Evolutionary conservation across 345 rosid species (phyloP), one percentile per base, ranked within the genome.

Genomic region (Euclidium syriacum): DNA sequence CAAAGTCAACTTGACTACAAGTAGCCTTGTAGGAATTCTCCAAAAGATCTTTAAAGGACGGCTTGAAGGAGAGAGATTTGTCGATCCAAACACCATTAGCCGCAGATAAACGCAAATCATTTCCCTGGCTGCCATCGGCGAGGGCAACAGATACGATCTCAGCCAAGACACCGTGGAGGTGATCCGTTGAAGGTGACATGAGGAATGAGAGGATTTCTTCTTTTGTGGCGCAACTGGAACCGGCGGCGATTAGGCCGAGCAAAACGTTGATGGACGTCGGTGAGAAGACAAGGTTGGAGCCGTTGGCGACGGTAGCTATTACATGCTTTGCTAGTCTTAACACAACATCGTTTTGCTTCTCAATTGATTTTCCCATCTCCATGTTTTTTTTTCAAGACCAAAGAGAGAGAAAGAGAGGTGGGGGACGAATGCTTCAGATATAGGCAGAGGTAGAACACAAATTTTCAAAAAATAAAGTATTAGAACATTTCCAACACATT

Each of bases 71-170:
- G 18, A 85, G 63, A 7, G 78, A 78, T 24, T 58, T 40, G 17
- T 86, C 82, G 3, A 84, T 32, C 94, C 91, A 86, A n/a, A 83
- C 74, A 5, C 94, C 81, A 5, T 79, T 81, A n/a, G 78, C 84
- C 8, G 67, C 47, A 0, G 85, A 73, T 65, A 86, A 54, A 10
- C 63, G 67, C 23, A 84, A 83, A 17, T 87, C 88, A 27, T 85
- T 86, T 2, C 25, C 17, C 35, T 80, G 43, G 23, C 79, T 75
- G 4, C 85, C 87, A 16, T 86, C 81, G 18, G 84, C 71, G 18
- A 82, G 65, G 19, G 80, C 61, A 7, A 78, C 61, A 7, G 79
- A 36, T 19, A 81, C 69, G 48, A 84, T 65, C 55, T 83, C 62
- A 5, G 88, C 73, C 16, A 75, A 74, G 64, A 83, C 73, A 49